Base-by-base conservation (phyloP, 768 basidiomycete genomes). In the Mycena kentingensis region DNA sequence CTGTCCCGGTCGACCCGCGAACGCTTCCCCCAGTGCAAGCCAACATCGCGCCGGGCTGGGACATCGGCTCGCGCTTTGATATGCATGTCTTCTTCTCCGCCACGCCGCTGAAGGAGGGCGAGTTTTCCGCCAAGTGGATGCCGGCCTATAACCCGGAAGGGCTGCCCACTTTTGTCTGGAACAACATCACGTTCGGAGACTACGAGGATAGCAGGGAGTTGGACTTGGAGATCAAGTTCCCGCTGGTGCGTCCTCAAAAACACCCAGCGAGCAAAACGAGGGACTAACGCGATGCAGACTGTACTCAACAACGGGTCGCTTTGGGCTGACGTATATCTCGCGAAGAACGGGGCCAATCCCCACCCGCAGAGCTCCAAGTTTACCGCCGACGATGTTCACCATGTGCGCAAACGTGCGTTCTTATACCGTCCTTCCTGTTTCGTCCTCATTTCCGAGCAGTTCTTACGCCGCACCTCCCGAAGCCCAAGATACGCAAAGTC, bases 281-380 rank as follows among this genome's bases (percentile, higher is more conserved):
- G n/a, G n/a, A n/a, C n/a, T n/a, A n/a, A n/a, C n/a, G n/a, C n/a
- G n/a, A n/a, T n/a, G n/a, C 27, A 93, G 91, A 77, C 75, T 43
- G 93, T 93, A 11, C 77, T 88, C 63, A 76, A 75, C 51, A 96
- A 96, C 64, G 88, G 81, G 11, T 82, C 88, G 2, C 68, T 94
- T 42, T 96, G 88, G 87, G 87, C 87, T 15, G 90, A 95, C 61
- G 76, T 93, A 5, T 89, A 88, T 66, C 68, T 96, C 7, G 77
- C 83, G 1, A 84, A 79, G 56, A 77, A 87, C 37, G 82, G 82
- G 0, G 77, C 80, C 10, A 82, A 76, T 58, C 87, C 87, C 0
- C 76, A 93, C 60, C 88, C 88, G 8, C 70, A 75, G 11, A 75
- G 77, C 47, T 60, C 75, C 22, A 57, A 68, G 0, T 93, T 83